Conservation (phyloP, 257 asterid genomes). For the Fraxinus cuspidata region DNA sequence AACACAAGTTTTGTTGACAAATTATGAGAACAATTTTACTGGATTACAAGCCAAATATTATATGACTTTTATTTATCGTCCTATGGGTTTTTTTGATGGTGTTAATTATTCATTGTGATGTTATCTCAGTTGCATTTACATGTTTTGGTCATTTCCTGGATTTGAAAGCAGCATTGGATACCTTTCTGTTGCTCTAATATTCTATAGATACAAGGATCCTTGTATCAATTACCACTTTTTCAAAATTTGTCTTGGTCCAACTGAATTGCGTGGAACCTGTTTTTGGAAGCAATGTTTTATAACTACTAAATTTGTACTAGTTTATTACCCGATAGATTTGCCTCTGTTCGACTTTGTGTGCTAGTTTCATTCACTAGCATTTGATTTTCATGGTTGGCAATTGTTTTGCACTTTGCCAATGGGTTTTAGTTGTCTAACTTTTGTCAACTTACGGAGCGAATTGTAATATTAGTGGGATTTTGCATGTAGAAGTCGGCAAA, state of each 20-base stretch:
- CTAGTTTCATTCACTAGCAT: conserved; percentile 22
- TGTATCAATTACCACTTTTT: too few relatives aligned
- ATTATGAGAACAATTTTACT: conserved; percentile 21
- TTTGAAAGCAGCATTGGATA: background rate
- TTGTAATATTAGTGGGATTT: too few relatives aligned
- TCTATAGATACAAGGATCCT: background rate
- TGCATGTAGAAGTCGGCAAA: too few relatives aligned
- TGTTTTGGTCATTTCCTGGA: too few relatives aligned
- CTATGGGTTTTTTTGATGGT: background rate
- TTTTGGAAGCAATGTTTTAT: background rate
- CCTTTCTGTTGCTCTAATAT: background rate
- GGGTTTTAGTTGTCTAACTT: too few relatives aligned
- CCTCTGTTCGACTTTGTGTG: conserved; percentile 28
- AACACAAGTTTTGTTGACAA: background rate
- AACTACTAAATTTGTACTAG: background rate
- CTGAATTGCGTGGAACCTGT: too few relatives aligned
- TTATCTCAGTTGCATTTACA: background rate
- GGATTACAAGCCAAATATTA: conserved; percentile 10
- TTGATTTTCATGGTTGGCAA: conserved; percentile 35
- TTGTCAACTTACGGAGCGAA: too few relatives aligned
- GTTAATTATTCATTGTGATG: too few relatives aligned
- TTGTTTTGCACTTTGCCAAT: too few relatives aligned
- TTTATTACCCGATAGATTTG: conserved; percentile 8
- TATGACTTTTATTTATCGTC: background rate
- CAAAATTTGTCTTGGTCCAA: too few relatives aligned